phyloP scores from a whole-genome alignment of 352 stramenopile genomes.

The Phytophthora idaei region DNA sequence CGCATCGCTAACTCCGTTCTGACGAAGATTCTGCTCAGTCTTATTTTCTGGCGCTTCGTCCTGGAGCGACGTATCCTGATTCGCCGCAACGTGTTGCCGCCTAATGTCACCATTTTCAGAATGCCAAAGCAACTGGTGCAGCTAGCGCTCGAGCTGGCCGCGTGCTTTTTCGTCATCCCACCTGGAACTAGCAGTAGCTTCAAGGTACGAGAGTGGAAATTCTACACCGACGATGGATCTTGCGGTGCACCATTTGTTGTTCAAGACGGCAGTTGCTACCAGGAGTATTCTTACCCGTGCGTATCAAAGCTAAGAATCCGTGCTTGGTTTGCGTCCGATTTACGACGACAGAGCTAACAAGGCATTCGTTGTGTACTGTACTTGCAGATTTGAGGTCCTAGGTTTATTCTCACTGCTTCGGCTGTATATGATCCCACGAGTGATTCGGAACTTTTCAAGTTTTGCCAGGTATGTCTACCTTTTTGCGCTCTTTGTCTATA shows the following conservation, averaged over 20 bases:
- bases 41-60: conserved; percentile 62
- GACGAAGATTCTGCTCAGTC: conserved; percentile 52
- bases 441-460: conserved; percentile 79
- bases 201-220: conserved; percentile 73
- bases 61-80: conserved; percentile 68
- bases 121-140: conserved; percentile 51
- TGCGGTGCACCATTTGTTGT: conserved; percentile 48
- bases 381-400: conserved; percentile 62
- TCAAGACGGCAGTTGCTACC: conserved; percentile 55
- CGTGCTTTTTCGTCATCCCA: conserved; percentile 61
- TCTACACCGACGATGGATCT: conserved; percentile 41
- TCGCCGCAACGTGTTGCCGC: conserved; percentile 59
- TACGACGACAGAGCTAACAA: conserved; percentile 1
- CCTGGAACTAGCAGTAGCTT: conserved; percentile 58
- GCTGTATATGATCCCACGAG: conserved; percentile 78
- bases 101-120: conserved; percentile 56
- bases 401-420: conserved; percentile 68
- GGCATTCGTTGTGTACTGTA: background rate
- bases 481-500: background rate
- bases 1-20: conserved; percentile 50
- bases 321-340: background rate
- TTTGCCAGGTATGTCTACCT: conserved; percentile 61
- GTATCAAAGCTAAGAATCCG: conserved; percentile 6
- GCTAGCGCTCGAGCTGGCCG: conserved; percentile 50
- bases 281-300: conserved; percentile 74